Conservation (phyloP, 139 green algal species). For the Chlamydomonas sphaeroides region DNA sequence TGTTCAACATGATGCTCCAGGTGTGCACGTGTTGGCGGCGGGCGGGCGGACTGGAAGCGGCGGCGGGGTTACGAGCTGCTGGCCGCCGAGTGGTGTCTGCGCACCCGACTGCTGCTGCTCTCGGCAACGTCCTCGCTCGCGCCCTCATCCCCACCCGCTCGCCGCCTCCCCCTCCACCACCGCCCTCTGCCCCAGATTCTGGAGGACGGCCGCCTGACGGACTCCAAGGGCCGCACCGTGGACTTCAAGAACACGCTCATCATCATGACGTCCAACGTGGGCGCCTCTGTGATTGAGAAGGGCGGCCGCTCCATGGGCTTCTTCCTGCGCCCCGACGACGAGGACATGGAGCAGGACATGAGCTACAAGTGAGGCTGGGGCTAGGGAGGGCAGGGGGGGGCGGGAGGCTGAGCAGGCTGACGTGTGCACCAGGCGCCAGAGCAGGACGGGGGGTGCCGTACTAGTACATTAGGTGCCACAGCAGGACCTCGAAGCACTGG, state of each 20-base stretch:
- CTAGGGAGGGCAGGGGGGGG: no score
- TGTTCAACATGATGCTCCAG: constrained; percentile 99
- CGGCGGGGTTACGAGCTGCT: no score
- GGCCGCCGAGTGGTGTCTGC: no score
- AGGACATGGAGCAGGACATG: constrained; percentile 61
- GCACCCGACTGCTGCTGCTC: no score
- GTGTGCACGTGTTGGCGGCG: constrained; percentile 39
- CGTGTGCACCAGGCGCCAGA: no score
- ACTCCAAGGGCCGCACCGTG: constrained; percentile 93
- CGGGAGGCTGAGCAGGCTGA: no score
- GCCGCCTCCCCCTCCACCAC: not conserved
- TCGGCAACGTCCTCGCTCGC: no score
- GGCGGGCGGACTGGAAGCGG: not conserved
- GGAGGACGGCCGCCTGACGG: constrained; percentile 92
- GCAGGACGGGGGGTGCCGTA: no score
- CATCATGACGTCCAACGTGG: constrained; percentile 99
- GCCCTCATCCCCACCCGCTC: no score
- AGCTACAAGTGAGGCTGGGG: not conserved
- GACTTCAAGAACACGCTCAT: constrained; percentile 99
- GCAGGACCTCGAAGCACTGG: no score
- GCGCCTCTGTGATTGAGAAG: constrained; percentile 96
- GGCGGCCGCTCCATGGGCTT: constrained; percentile 73
- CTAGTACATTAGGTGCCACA: no score
- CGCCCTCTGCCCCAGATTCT: constrained; percentile 82
- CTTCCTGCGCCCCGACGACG: constrained; percentile 74